A percentile compares a stretch with the other conserved stretches of the same genome.
Conservation (phyloP, 192 early-diverging fungal species). For the Coemansia sp. region DNA sequence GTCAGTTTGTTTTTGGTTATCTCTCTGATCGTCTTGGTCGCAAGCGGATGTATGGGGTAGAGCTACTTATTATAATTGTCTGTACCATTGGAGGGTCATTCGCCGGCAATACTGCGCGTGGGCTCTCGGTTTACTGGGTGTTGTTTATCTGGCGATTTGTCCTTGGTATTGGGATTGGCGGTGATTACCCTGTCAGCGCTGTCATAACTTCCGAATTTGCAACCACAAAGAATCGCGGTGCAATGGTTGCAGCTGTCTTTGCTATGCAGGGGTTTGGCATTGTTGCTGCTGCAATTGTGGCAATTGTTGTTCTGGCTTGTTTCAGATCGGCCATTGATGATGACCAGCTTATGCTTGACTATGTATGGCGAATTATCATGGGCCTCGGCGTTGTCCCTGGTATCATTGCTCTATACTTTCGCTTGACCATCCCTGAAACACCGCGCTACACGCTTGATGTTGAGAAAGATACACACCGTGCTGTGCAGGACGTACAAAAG, state of each 20-base stretch:
- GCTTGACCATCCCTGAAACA: conserved; percentile 86
- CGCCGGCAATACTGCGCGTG: conserved; percentile 63
- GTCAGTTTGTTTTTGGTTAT: conserved; percentile 86
- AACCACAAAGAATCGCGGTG: conserved; percentile 75
- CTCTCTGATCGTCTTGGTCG: conserved; percentile 87
- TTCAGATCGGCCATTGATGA: conserved; percentile 67
- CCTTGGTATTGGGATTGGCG: conserved; percentile 91
- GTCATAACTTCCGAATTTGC: conserved; percentile 93
- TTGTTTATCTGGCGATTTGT: conserved; percentile 88
- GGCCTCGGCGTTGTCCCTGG: conserved; percentile 84
- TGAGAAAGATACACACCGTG: conserved; percentile 57
- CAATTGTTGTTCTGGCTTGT: conserved; percentile 65
- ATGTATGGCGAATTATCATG: conserved; percentile 89
- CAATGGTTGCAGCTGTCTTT: conserved; percentile 88
- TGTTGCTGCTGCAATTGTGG: conserved; percentile 74
- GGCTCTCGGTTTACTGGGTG: conserved; percentile 65
- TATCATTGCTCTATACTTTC: conserved; percentile 83
- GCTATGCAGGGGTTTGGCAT: conserved; percentile 93
- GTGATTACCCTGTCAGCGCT: conserved; percentile 93
- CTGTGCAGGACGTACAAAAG: conserved; percentile 29
- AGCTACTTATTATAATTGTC: conserved; percentile 87
- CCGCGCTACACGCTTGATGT: conserved; percentile 82
- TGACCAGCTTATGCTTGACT: conserved; percentile 72
- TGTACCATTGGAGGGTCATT: conserved; percentile 80
- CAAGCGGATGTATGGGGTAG: conserved; percentile 84